Percentiles rank a stretch among this genome's conserved stretches.
These are phyloP conservation scores for Pterocarpus santalinus DNA, from an alignment of 306 rosid species.

Conservation along the genomic window DNA sequence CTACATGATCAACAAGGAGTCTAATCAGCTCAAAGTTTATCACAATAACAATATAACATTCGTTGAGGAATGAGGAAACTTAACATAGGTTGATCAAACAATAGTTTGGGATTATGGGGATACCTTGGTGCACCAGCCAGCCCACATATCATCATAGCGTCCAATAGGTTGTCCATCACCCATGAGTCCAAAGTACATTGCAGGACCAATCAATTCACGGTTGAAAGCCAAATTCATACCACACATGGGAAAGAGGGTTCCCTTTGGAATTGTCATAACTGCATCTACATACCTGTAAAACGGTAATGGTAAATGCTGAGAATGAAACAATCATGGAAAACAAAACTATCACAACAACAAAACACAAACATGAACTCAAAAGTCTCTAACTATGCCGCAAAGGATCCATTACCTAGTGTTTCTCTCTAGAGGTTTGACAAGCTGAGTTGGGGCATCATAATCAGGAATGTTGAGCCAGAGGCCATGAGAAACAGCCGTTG, in stretches of 20 bases:
- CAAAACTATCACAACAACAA: neutral
- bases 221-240: slow-evolving; percentile 85
- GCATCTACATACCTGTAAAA: slow-evolving; percentile 74
- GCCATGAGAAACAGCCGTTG: slow-evolving; percentile 82
- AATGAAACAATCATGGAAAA: neutral
- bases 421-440: slow-evolving; percentile 79
- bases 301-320: neutral
- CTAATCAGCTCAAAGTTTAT: slow-evolving; percentile 21
- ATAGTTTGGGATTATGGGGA: neutral
- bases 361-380: neutral
- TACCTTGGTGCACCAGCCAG: slow-evolving; percentile 90
- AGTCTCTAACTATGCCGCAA: neutral
- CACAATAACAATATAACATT: neutral
- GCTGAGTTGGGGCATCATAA: slow-evolving; percentile 88
- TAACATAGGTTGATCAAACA: neutral
- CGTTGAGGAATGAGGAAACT: neutral
- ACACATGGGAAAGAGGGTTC: slow-evolving; percentile 85
- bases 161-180: slow-evolving; percentile 88
- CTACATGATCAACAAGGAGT: slow-evolving; percentile 44
- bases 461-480: slow-evolving; percentile 89
- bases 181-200: slow-evolving; percentile 88
- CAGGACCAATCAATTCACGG: slow-evolving; percentile 82
- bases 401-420: slow-evolving; percentile 65
- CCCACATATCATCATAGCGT: slow-evolving; percentile 88
- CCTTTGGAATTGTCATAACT: slow-evolving; percentile 71